Percentiles rank a stretch among this genome's conserved stretches.
Conservation (phyloP, 2,329 filamentous ascomycete species). For the Aspergillaceae sp. region DNA sequence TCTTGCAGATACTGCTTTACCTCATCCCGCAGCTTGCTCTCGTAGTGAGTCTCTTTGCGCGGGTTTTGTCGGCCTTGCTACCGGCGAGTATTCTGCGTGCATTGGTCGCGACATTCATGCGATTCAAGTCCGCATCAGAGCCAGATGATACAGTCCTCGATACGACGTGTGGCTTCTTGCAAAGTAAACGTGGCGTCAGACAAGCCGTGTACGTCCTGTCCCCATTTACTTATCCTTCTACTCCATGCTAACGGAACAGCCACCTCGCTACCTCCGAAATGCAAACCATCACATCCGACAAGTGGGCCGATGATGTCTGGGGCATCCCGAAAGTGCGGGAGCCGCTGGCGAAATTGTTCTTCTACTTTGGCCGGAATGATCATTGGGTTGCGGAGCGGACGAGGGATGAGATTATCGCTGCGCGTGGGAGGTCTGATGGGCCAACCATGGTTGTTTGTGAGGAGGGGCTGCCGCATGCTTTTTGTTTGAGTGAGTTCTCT, state of each 20-base stretch:
- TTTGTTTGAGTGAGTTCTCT: conserved; percentile 45
- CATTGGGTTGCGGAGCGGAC: conserved; percentile 55
- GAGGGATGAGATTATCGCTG: conserved; percentile 45
- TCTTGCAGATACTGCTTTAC: conserved; percentile 20
- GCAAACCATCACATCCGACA: conserved; percentile 46
- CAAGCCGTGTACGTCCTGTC: conserved; percentile 43
- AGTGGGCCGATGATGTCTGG: conserved; percentile 54
- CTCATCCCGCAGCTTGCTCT: conserved; percentile 32
- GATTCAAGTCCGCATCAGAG: conserved; percentile 14
- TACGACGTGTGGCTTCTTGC: conserved; percentile 45
- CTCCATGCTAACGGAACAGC: conserved; percentile 15
- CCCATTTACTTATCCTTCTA: not conserved
- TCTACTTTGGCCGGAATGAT: conserved; percentile 53
- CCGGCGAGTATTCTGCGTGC: conserved; percentile 32
- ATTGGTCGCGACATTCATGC: conserved; percentile 37
- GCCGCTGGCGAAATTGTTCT: conserved; percentile 41
- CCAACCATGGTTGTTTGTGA: conserved; percentile 50
- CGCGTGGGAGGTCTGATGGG: conserved; percentile 31
- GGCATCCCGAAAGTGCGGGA: conserved; percentile 33
- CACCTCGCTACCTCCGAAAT: conserved; percentile 54
- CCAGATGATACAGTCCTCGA: conserved; percentile 33
- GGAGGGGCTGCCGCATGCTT: conserved; percentile 49
- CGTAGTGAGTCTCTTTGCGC: conserved; percentile 30
- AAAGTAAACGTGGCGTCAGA: conserved; percentile 40
- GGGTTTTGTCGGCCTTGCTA: conserved; percentile 36